phyloP scores from a whole-genome alignment of 2,329 filamentous ascomycete species.

The Huntiella bhutanensis region DNA sequence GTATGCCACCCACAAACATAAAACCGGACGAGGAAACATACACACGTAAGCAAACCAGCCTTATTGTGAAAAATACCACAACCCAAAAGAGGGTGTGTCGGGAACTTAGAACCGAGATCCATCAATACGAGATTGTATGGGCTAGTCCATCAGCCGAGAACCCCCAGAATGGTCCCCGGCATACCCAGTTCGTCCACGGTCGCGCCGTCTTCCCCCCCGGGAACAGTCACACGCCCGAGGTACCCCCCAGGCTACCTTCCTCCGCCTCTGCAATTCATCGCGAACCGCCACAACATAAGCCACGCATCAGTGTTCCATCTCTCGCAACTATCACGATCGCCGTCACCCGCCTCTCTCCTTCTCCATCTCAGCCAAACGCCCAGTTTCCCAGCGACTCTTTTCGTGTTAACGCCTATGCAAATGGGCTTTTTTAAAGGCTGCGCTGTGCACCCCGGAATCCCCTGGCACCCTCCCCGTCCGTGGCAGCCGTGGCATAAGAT shows the following conservation, averaged over 20 bases:
- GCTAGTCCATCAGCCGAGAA: too few relatives aligned
- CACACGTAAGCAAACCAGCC: too few relatives aligned
- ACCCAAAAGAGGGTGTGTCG: too few relatives aligned
- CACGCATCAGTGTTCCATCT: not conserved
- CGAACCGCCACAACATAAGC: slow-evolving; percentile 1
- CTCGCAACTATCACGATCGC: slow-evolving; percentile 8
- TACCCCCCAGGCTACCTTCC: not conserved
- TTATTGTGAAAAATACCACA: too few relatives aligned
- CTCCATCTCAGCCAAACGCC: slow-evolving; percentile 21
- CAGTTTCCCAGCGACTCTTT: slow-evolving; percentile 17
- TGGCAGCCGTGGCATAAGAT: slow-evolving; percentile 44
- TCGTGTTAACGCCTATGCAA: slow-evolving; percentile 15
- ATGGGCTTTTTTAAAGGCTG: slow-evolving; percentile 19
- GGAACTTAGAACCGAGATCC: too few relatives aligned
- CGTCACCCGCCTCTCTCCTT: slow-evolving; percentile 17
- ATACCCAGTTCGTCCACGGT: too few relatives aligned
- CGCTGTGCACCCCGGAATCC: slow-evolving; percentile 20
- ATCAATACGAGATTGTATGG: too few relatives aligned
- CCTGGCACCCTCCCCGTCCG: slow-evolving; percentile 19
- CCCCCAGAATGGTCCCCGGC: too few relatives aligned
- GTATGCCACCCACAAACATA: too few relatives aligned
- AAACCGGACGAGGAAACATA: too few relatives aligned
- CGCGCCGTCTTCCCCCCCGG: too few relatives aligned
- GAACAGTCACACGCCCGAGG: too few relatives aligned
- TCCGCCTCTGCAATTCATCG: not conserved